phyloP scores from a whole-genome alignment of 495 filamentous ascomycete species.

The Hyaloscypha finlandica region DNA sequence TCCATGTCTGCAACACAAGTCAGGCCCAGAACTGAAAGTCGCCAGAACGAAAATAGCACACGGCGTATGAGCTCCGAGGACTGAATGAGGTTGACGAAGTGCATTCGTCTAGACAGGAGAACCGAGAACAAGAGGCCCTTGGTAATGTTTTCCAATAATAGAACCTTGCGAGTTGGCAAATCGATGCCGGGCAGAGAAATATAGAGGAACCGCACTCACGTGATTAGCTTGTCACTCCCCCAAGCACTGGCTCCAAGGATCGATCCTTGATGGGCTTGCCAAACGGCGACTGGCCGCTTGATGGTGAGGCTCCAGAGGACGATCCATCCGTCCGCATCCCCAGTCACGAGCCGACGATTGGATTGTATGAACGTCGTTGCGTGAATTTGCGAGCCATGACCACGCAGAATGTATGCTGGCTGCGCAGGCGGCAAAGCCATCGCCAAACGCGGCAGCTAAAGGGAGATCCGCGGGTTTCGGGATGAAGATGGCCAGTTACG shows the following conservation, averaged over 20 bases:
- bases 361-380: slow-evolving; percentile 67
- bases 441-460: neutral
- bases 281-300: slow-evolving; percentile 81
- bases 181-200: neutral
- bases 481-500: neutral
- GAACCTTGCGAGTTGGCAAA: neutral
- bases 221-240: slow-evolving; percentile 64
- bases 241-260: slow-evolving; percentile 75
- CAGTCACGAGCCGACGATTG: slow-evolving; percentile 80
- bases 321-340: slow-evolving; percentile 88
- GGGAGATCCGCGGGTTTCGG: neutral
- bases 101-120: slow-evolving; percentile 5
- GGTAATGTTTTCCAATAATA: slow-evolving; percentile 2
- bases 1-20: slow-evolving; percentile 65
- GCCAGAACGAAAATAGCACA: neutral
- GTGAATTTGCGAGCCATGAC: slow-evolving; percentile 82
- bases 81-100: neutral
- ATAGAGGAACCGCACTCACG: slow-evolving; percentile 56
- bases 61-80: neutral
- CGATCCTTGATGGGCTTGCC: slow-evolving; percentile 80
- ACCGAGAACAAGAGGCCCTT: neutral
- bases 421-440: slow-evolving; percentile 31
- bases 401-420: slow-evolving; percentile 74
- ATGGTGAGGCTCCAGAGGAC: slow-evolving; percentile 82
- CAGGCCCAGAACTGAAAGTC: neutral